Base-by-base conservation (phyloP, 2,329 filamentous ascomycete species). In the Teratosphaeriaceae sp. region DNA sequence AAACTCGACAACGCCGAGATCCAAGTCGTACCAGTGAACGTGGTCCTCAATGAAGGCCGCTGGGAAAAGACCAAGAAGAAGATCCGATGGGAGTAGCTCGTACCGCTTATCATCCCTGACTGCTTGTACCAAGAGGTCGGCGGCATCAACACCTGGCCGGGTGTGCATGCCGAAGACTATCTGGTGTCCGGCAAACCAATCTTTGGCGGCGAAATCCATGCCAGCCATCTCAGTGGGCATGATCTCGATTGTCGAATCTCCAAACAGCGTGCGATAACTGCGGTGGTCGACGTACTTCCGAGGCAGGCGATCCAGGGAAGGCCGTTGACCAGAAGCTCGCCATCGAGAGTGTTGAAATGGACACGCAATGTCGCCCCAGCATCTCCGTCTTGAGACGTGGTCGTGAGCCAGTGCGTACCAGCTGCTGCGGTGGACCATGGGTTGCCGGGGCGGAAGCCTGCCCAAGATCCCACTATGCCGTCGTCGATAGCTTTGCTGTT, bases 1-100 rank as follows among this genome's bases (percentile, higher is more conserved):
- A 18, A 82, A 71, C 34, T 84, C 74, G 0, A 85, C 38, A 1
- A 61, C 40, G 2, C 65, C 63, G 1, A 60, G 62, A 1, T 46
- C 37, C 0, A 80, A 11, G 31, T 83, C 65, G 3, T 83, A 61
- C 78, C 79, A 84, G 47, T 85, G 80, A 0, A 74, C 64, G 38
- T 75, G 82, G 5, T 70, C 60, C 0, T 73, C 57, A 0, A 80
- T 47, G 0, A 85, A 62, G 0, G 65, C 55, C 0, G 49, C 50
- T 0, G 80, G 81, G 0, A 83, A 58, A 48, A 80, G 78, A 0
- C 42, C 33, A 2, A 40, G 19, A 30, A 72, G 66, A 0, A 62
- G 27, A 0, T 42, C 8, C 0, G 38, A 35, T 1, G 63, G 60
- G 13, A 75, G 18, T 4, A 30, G 18, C 23, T 46, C 40, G 22